Evolutionary conservation across 2,329 filamentous ascomycete species (phyloP).

Genomic region (Corynespora cassiicola): DNA sequence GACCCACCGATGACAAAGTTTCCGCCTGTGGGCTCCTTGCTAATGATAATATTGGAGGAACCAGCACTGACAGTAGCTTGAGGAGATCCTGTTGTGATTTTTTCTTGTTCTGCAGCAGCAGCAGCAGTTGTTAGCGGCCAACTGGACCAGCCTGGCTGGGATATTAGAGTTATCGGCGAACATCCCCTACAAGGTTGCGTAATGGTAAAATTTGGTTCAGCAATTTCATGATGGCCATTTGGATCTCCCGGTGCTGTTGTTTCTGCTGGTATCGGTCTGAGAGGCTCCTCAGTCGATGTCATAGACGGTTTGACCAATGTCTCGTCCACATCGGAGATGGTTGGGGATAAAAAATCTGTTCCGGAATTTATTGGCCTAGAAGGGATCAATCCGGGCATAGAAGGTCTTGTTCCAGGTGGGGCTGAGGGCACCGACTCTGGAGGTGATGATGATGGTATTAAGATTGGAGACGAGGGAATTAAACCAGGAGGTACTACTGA

Average conservation of each 20-base stretch:
- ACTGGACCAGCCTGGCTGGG: slow-evolving; percentile 27
- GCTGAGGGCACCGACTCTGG: slow-evolving; percentile 1
- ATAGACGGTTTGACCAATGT: slow-evolving; percentile 15
- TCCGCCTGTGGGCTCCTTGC: slow-evolving; percentile 14
- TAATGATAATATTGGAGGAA: slow-evolving; percentile 22
- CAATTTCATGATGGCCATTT: slow-evolving; percentile 38
- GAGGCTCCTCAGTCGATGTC: slow-evolving; percentile 28
- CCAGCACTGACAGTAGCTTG: slow-evolving; percentile 23
- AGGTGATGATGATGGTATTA: slow-evolving; percentile 3
- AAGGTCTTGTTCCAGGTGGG: slow-evolving; percentile 2
- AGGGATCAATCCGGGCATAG: slow-evolving; percentile 6
- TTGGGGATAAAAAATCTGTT: slow-evolving; percentile 10
- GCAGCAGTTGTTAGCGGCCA: slow-evolving; percentile 11
- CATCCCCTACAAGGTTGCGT: slow-evolving; percentile 34
- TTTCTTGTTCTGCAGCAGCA: slow-evolving; percentile 26
- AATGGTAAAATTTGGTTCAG: slow-evolving; percentile 34
- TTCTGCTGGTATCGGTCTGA: slow-evolving; percentile 29
- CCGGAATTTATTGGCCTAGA: slow-evolving; percentile 7
- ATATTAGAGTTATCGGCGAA: slow-evolving; percentile 33
- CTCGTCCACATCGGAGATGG: slow-evolving; percentile 11
- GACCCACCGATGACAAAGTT: slow-evolving; percentile 25
- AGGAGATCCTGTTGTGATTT: slow-evolving; percentile 9
- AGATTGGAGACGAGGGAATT: slow-evolving; percentile 15
- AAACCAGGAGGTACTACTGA: slow-evolving; percentile 1
- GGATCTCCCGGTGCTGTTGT: slow-evolving; percentile 31